phyloP scores from a whole-genome alignment of 139 green algal genomes.

The Choricystis sp. region DNA sequence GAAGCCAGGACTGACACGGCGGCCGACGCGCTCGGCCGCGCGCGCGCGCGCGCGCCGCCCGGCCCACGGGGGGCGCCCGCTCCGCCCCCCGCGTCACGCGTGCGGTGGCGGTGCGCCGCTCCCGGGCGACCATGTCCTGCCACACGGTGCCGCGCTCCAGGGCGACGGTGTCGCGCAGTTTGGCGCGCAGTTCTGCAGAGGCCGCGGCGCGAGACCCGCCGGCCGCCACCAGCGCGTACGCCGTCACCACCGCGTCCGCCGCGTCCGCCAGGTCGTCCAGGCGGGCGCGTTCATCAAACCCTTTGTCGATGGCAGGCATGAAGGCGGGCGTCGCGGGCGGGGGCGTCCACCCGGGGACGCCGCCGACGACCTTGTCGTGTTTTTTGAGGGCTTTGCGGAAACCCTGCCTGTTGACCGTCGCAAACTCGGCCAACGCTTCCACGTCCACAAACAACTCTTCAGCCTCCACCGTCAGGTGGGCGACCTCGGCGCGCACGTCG shows the following conservation, averaged over 20 bases:
- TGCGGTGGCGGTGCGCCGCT: constrained; percentile 16
- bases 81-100: neutral
- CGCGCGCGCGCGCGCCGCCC: neutral
- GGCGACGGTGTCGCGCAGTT: constrained; percentile 17
- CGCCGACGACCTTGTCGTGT: constrained; percentile 39
- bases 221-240: constrained; percentile 10
- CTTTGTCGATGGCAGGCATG: constrained; percentile 9
- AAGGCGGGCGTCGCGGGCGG: constrained; percentile 2
- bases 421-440: constrained; percentile 29
- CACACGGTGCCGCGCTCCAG: constrained; percentile 45
- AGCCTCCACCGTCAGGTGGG: constrained; percentile 6
- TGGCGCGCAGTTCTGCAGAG: constrained; percentile 7
- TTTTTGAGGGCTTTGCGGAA: constrained; percentile 64
- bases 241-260: constrained; percentile 3
- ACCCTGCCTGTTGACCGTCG: constrained; percentile 39
- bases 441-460: constrained; percentile 24
- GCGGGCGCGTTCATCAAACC: neutral
- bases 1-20: neutral
- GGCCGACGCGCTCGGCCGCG: neutral
- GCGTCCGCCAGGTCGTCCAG: constrained; percentile 6
- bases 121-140: constrained; percentile 40
- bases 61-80: neutral
- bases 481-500: neutral
- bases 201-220: constrained; percentile 11
- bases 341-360: neutral